Base-by-base conservation (phyloP, 2,329 filamentous ascomycete genomes). In the Colletotrichum simmondsii region DNA sequence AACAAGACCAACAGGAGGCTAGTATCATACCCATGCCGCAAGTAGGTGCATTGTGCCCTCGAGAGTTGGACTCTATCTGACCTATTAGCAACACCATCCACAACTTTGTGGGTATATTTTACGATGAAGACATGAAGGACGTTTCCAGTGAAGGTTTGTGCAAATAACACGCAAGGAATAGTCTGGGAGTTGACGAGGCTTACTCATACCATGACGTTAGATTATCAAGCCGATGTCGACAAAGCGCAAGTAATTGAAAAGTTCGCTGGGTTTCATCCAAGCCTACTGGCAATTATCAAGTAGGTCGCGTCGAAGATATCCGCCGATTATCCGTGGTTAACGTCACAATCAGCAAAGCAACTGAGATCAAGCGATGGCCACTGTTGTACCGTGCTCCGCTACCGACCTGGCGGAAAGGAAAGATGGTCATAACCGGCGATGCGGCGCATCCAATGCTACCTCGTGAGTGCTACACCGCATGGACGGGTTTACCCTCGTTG, bases 391-490 rank as follows among this genome's bases (percentile, higher is more conserved):
- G 81, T 16, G 68, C 74, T 2, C 82, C 82, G 0, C 70, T 83
- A 2, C 69, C 78, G 1, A 79, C 74, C 2, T 84, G 81, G 81
- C 76, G 72, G n/a, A 80, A 78, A 37, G 80, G 76, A 1, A 77
- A 76, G 6, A 62, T 84, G 67, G 76, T 78, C 2, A 75, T 84
- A 7, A 77, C 78, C 7, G 83, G 83, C 2, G 83, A 84, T 57
- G 80, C 83, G 0, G 82, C 81, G 0, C 82, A 84, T 72, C 81
- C 82, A 0, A 83, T 83, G 77, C 77, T 84, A 4, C 82, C 82
- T 3, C 80, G 81, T 82, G 68, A 58, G 79, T 77, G 5, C 3
- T 46, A 14, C 26, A 26, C 4, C 6, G 16, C 19, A 42, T 12
- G 2, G 16, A 16, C 12, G 11, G n/a, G 16, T 24, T 28, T 26